Base-by-base conservation (phyloP, 208 protist species). In the Phytomonas francai region DNA sequence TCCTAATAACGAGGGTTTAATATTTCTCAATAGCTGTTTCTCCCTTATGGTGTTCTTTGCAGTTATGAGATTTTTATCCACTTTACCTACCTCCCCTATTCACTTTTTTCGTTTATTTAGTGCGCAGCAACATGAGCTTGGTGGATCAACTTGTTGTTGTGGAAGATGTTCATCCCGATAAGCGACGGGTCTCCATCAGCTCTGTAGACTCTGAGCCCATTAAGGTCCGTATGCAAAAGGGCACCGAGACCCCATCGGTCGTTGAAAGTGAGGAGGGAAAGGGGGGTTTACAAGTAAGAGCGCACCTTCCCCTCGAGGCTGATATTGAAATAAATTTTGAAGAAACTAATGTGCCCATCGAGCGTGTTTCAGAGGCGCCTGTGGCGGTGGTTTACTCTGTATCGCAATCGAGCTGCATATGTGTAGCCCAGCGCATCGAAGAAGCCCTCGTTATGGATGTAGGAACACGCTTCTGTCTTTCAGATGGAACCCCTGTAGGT, bases 201-300 rank as follows among this genome's bases (percentile, higher is more conserved):
- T 95, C 89, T 27, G 77, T 82, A 0, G 89, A 95, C 71, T 92
- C 87, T 0, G 86, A 95, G 57, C 87, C 87, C 0, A 76, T 95
- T 14, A 49, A 28, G n/a, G 73, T 75, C 22, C 78, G 66, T 11
- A 59, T 60, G 29, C 49, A 39, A 0, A 73, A 73, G n/a, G 77
- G 49, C 0, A 61, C 36, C 22, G 67, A 59, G 59, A 72, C 62
- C 2, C 22, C 22, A 1, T 80, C 72, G 8, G 36, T 58, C 25
- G 27, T 4, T 3, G 51, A 56, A n/a, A 51, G 12, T 14, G 59
- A 22, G 33, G 34, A 39, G 34, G 34, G 34, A 39, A 39, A 39
- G 34, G 9, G 34, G 9, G 34, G 9, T 39, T 39, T 39, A 39
- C 34, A 3, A 39, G 34, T 39, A 39, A 9, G 34, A 3, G 9